phyloP scores from a whole-genome alignment of 345 rosid genomes.

The Clarkia xantiana region DNA sequence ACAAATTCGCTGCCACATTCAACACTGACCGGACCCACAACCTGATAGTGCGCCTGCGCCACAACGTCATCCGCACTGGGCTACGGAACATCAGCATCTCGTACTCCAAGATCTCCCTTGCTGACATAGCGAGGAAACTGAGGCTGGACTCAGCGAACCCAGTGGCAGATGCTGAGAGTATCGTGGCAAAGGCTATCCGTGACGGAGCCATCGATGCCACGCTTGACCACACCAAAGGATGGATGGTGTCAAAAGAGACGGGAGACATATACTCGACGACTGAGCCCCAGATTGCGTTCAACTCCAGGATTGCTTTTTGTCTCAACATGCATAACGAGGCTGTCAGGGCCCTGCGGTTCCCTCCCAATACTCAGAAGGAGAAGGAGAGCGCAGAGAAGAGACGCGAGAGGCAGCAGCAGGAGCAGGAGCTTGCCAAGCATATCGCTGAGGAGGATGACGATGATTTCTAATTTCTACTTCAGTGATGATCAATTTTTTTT shows the following conservation, averaged over 20 bases:
- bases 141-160: constrained; percentile 46
- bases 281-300: constrained; percentile 79
- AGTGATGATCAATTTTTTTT: too few relatives aligned
- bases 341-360: constrained; percentile 53
- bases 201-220: constrained; percentile 87
- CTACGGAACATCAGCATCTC: constrained; percentile 69
- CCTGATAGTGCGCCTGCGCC: constrained; percentile 58
- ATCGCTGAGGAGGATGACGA: constrained; percentile 91
- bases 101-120: constrained; percentile 54
- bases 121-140: constrained; percentile 51
- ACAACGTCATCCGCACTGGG: constrained; percentile 71
- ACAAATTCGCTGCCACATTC: constrained; percentile 59
- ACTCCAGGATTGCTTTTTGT: constrained; percentile 78
- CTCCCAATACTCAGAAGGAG: constrained; percentile 65
- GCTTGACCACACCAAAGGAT: constrained; percentile 53
- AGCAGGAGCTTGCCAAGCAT: constrained; percentile 78
- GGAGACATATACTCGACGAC: constrained; percentile 81
- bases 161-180: constrained; percentile 72
- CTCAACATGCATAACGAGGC: constrained; percentile 87
- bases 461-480: constrained; percentile 11
- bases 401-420: constrained; percentile 75
- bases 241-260: constrained; percentile 74
- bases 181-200: constrained; percentile 67
- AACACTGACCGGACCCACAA: constrained; percentile 48
- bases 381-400: constrained; percentile 76